phyloP scores from a whole-genome alignment of 495 filamentous ascomycete genomes.

The Penicillium silybi region DNA sequence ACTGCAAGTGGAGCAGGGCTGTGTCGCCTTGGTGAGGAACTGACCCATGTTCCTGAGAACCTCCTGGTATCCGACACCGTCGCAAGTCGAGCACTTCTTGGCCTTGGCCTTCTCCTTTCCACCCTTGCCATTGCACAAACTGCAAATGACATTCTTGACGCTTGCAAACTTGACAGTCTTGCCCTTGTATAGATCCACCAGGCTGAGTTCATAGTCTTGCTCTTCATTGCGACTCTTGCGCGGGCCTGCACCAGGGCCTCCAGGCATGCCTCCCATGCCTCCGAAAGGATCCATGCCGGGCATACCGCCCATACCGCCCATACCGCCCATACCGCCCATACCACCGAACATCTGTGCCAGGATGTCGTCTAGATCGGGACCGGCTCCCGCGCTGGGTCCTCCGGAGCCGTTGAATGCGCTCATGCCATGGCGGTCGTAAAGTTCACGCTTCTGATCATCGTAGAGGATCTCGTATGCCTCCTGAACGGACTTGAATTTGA shows the following conservation, averaged over 20 bases:
- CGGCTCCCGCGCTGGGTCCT: slow-evolving; percentile 62
- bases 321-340: slow-evolving; percentile 51
- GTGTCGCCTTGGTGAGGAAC: slow-evolving; percentile 69
- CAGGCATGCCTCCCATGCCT: slow-evolving; percentile 45
- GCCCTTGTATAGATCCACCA: slow-evolving; percentile 96
- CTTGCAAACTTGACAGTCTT: slow-evolving; percentile 95
- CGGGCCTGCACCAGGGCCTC: slow-evolving; percentile 47
- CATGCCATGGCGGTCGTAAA: slow-evolving; percentile 96
- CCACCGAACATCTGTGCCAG: slow-evolving; percentile 88
- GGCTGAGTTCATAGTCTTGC: slow-evolving; percentile 80
- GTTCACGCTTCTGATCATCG: slow-evolving; percentile 86
- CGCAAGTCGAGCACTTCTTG: slow-evolving; percentile 78
- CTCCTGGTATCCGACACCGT: slow-evolving; percentile 68
- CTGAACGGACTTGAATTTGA: slow-evolving; percentile 84
- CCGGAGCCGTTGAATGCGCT: slow-evolving; percentile 76
- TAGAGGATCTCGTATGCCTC: slow-evolving; percentile 97
- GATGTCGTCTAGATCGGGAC: slow-evolving; percentile 84
- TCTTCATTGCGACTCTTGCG: slow-evolving; percentile 77
- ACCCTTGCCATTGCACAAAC: slow-evolving; percentile 79
- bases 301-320: slow-evolving; percentile 54
- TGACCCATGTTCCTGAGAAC: slow-evolving; percentile 74
- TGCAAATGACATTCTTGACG: slow-evolving; percentile 88
- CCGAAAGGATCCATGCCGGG: slow-evolving; percentile 43
- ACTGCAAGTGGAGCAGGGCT: slow-evolving; percentile 72
- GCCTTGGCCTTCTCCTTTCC: slow-evolving; percentile 90